A percentile compares a stretch with the other conserved stretches of the same genome.
Conservation (phyloP, 1,284 basidiomycete genomes). For the Cutaneotrichosporon sp. region DNA sequence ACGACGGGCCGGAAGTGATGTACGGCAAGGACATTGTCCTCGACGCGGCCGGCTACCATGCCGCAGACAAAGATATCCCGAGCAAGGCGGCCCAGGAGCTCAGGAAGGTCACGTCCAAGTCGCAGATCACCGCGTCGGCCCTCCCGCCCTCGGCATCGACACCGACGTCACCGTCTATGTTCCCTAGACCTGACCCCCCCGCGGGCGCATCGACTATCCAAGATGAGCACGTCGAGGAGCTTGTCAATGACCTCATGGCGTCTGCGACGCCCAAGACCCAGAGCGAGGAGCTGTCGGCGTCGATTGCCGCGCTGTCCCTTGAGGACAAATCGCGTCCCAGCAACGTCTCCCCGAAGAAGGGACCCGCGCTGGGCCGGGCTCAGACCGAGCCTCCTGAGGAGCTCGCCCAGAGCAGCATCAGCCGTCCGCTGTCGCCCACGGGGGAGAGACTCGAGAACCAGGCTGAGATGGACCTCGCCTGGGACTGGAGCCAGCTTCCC, state of each 20-base stretch:
- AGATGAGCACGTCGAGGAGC: slow-evolving; percentile 18
- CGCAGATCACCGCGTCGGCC: neutral
- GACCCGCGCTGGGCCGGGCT: slow-evolving; percentile 14
- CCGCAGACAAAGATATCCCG: neutral
- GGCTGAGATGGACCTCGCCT: slow-evolving; percentile 45
- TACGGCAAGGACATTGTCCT: slow-evolving; percentile 62
- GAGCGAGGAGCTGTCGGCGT: slow-evolving; percentile 11
- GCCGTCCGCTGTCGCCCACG: slow-evolving; percentile 22
- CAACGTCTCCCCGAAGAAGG: slow-evolving; percentile 10
- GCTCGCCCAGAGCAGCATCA: neutral
- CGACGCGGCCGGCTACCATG: slow-evolving; percentile 56
- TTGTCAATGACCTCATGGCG: slow-evolving; percentile 27
- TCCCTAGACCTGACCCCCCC: slow-evolving; percentile 1
- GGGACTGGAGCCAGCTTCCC: slow-evolving; percentile 43
- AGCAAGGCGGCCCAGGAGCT: slow-evolving; percentile 1
- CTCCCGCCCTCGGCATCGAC: neutral
- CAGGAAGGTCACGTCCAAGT: neutral
- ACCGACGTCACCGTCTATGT: neutral
- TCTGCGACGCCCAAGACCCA: neutral
- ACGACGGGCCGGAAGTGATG: slow-evolving; percentile 64
- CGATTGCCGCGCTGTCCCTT: slow-evolving; percentile 21
- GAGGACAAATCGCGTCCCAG: slow-evolving; percentile 9
- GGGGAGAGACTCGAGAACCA: slow-evolving; percentile 9
- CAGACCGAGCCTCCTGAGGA: slow-evolving; percentile 24
- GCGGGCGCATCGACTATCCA: slow-evolving; percentile 8